These are phyloP conservation scores for Metschnikowia picachoensis DNA, from an alignment of 805 yeast species.

Conservation along the genomic window DNA sequence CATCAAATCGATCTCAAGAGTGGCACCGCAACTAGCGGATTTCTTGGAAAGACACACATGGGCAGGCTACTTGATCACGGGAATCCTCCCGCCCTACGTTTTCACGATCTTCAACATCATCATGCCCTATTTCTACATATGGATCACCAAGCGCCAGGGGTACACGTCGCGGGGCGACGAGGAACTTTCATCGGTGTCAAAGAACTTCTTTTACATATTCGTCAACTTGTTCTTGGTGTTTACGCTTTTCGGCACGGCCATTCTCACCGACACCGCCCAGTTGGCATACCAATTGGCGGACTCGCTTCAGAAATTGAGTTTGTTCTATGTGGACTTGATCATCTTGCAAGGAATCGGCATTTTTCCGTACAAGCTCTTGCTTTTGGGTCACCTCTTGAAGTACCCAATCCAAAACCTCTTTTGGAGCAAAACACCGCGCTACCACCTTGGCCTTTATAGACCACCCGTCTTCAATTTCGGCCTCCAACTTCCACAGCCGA, in stretches of 20 bases:
- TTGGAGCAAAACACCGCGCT: slow-evolving; percentile 81
- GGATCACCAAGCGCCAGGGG: slow-evolving; percentile 81
- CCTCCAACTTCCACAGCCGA: slow-evolving; percentile 84
- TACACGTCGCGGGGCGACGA: slow-evolving; percentile 89
- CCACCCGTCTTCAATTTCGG: slow-evolving; percentile 96
- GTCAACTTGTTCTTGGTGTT: slow-evolving; percentile 91
- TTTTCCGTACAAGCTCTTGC: slow-evolving; percentile 81
- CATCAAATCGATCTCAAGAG: slow-evolving; percentile 67
- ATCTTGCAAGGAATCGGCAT: slow-evolving; percentile 82
- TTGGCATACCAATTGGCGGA: slow-evolving; percentile 84
- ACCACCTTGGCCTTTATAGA: slow-evolving; percentile 65
- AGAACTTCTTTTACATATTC: slow-evolving; percentile 91
- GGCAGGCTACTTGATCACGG: slow-evolving; percentile 80
- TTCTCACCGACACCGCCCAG: slow-evolving; percentile 84
- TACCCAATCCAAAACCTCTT: slow-evolving; percentile 54
- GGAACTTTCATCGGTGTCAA: slow-evolving; percentile 83
- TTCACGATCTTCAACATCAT: slow-evolving; percentile 79
- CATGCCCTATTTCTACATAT: slow-evolving; percentile 83
- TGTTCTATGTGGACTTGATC: slow-evolving; percentile 85
- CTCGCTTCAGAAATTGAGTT: slow-evolving; percentile 71
- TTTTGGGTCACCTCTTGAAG: slow-evolving; percentile 72
- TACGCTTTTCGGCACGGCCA: slow-evolving; percentile 90
- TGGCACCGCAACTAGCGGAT: slow-evolving; percentile 80
- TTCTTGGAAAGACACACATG: slow-evolving; percentile 59
- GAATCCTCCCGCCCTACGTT: slow-evolving; percentile 84